Evolutionary conservation across 2,329 filamentous ascomycete genomes (phyloP).

Genomic region (Scleromitrula shiraiana): DNA sequence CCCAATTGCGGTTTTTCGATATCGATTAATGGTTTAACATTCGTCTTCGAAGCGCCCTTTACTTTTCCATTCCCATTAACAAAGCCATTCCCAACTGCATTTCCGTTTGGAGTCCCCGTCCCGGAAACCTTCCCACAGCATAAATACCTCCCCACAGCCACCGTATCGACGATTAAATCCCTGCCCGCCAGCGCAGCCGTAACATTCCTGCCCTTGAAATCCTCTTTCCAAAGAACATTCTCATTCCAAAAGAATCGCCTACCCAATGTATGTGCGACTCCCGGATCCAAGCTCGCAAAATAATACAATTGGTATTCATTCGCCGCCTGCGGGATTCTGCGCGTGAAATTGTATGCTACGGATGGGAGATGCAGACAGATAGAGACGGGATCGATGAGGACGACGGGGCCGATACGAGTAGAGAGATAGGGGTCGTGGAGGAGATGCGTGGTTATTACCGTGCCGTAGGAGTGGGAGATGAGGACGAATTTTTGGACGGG

Average conservation of each 20-base stretch:
- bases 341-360: slow-evolving; percentile 55
- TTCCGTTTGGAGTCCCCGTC: slow-evolving; percentile 1
- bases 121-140: slow-evolving; percentile 21
- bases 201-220: slow-evolving; percentile 35
- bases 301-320: slow-evolving; percentile 53
- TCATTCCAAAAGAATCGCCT: slow-evolving; percentile 55
- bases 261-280: slow-evolving; percentile 48
- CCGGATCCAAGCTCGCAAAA: slow-evolving; percentile 51
- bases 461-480: slow-evolving; percentile 45
- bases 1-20: neutral
- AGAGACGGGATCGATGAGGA: slow-evolving; percentile 53
- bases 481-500: slow-evolving; percentile 41
- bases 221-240: slow-evolving; percentile 53
- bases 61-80: slow-evolving; percentile 12
- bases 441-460: slow-evolving; percentile 47
- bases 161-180: slow-evolving; percentile 48
- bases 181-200: slow-evolving; percentile 42
- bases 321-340: slow-evolving; percentile 36
- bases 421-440: slow-evolving; percentile 37
- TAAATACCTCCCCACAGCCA: slow-evolving; percentile 44
- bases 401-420: slow-evolving; percentile 38
- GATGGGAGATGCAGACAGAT: slow-evolving; percentile 53
- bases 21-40: neutral
- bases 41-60: neutral
- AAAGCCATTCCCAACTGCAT: slow-evolving; percentile 21